Evolutionary conservation across 2,329 filamentous ascomycete genomes (phyloP), one percentile per base, ranked within the genome.

Genomic region (Fonsecaea monophora): DNA sequence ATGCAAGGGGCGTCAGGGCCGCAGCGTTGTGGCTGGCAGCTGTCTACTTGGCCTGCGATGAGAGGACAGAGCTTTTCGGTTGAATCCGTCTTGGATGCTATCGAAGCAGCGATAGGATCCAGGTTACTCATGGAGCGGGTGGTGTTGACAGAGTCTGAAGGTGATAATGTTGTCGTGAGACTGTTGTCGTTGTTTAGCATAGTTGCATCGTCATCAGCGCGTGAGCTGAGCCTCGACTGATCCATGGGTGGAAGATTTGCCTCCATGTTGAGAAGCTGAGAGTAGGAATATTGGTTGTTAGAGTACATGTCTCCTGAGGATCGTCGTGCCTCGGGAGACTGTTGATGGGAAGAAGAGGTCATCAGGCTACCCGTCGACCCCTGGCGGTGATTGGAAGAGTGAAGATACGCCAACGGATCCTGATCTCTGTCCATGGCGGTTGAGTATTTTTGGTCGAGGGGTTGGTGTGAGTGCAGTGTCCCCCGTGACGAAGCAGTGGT

Each of bases 1-100:
- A 73, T 67, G 64, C 72, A 73, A 0, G 72, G 72, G 34, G 72
- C 72, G 53, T 71, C 67, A 3, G 71, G 70, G 10, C 72, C 72
- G 59, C 72, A 73, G 12, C 67, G 62, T 40, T 64, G 48, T 6
- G 72, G 72, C 30, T 69, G 65, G 57, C 72, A 73, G 45, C 59
- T 68, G 53, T 71, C 66, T 48, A 69, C 70, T 50, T 71, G 68
- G 12, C 71, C 71, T 8, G 69, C 60, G 50, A 73, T 68, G 6
- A 71, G 60, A 8, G 72, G 72, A 42, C 72, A 73, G 13, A 73
- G 64, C 53, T 67, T 72, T 54, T 71, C 71, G n/a, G 61, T 34
- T 18, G 60, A 53, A 34, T 66, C 66, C 12, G 45, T 42, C 48
- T 64, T 68, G 60, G 65, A 61, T 38, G 62, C 58, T 21, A 70